These are phyloP conservation scores for Grigorovia humatica DNA, from an alignment of 805 yeast species.

Conservation along the genomic window DNA sequence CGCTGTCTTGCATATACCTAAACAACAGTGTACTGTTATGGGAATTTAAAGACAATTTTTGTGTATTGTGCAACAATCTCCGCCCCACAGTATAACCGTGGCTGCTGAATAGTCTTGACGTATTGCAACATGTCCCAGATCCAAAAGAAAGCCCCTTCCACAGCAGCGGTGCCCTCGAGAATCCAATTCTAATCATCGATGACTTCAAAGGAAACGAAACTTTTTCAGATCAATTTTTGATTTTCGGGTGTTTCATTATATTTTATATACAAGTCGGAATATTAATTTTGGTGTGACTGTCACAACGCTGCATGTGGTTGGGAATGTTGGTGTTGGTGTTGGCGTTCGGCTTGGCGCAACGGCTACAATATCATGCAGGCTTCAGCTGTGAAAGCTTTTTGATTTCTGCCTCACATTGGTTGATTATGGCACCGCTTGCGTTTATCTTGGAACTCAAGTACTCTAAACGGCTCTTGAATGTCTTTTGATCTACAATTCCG, in stretches of 20 bases:
- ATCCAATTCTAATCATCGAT: not conserved
- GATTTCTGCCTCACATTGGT: conserved; percentile 36
- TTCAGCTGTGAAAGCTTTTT: conserved; percentile 24
- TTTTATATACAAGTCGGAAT: not conserved
- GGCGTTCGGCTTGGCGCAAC: too few species aligned
- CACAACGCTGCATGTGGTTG: too few species aligned
- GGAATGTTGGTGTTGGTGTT: not conserved
- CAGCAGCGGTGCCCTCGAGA: not conserved
- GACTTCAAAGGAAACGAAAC: not conserved
- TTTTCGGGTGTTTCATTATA: not conserved
- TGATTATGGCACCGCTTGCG: conserved; percentile 42
- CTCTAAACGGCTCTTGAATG: conserved; percentile 50
- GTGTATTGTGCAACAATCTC: not conserved
- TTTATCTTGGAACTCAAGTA: conserved; percentile 62
- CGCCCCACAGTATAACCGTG: not conserved
- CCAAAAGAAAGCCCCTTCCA: not conserved
- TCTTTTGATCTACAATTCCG: conserved; percentile 39
- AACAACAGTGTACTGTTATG: not conserved
- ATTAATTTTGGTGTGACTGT: too few species aligned
- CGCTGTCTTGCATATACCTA: not conserved
- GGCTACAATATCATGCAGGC: not conserved
- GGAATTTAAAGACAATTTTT: not conserved
- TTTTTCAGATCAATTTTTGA: not conserved
- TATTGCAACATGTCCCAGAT: not conserved
- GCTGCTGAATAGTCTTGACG: not conserved